These are phyloP conservation scores for Gyrodon lividus DNA, from an alignment of 768 basidiomycete genomes.

Conservation along the genomic window DNA sequence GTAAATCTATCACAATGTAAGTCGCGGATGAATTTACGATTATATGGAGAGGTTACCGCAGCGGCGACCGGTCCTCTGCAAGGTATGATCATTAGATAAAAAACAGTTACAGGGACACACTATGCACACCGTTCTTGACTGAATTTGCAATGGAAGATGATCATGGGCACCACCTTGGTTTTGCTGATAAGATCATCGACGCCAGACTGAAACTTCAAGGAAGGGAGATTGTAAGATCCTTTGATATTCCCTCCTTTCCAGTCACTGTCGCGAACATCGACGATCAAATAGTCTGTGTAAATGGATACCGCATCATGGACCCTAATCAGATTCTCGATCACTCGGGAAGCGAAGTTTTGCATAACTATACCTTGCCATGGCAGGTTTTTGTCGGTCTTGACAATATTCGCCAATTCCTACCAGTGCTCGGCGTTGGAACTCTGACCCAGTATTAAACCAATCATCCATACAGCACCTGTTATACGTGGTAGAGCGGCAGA, in stretches of 20 bases:
- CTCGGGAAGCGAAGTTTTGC: not conserved
- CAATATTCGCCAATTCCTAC: slow-evolving; percentile 68
- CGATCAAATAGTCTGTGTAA: slow-evolving; percentile 61
- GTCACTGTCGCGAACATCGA: slow-evolving; percentile 87
- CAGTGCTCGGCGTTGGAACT: slow-evolving; percentile 11
- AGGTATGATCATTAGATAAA: slow-evolving; percentile 7
- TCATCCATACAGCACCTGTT: slow-evolving; percentile 18
- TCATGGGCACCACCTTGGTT: slow-evolving; percentile 56
- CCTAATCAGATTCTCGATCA: not conserved
- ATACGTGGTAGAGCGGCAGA: slow-evolving; percentile 18
- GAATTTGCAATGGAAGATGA: slow-evolving; percentile 78
- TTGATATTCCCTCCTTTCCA: slow-evolving; percentile 78
- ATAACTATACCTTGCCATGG: slow-evolving; percentile 39
- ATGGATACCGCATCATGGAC: not conserved
- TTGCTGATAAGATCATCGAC: slow-evolving; percentile 60
- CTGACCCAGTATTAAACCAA: slow-evolving; percentile 1
- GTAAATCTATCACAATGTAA: slow-evolving; percentile 51
- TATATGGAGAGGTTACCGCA: slow-evolving; percentile 42
- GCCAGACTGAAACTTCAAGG: slow-evolving; percentile 51
- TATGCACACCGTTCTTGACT: slow-evolving; percentile 69
- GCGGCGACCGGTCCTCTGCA: slow-evolving; percentile 77
- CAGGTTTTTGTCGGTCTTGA: slow-evolving; percentile 58
- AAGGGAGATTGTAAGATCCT: slow-evolving; percentile 61
- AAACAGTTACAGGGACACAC: not conserved
- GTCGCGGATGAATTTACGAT: slow-evolving; percentile 1